These are phyloP conservation scores for Penicillium griseofulvum DNA, from an alignment of 2,329 filamentous ascomycete genomes.

Conservation along the genomic window DNA sequence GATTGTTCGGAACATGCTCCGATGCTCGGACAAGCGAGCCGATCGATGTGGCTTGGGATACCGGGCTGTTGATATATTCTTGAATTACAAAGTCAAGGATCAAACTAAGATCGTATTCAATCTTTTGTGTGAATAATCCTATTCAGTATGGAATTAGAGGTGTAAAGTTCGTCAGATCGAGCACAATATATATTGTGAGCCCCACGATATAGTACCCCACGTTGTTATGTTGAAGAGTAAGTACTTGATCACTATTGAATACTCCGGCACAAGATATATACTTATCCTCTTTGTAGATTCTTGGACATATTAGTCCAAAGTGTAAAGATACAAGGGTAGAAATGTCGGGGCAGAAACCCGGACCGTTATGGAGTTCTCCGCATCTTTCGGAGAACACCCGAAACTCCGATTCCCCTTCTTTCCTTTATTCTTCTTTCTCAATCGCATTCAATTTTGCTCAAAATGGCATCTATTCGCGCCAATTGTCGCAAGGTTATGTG, in stretches of 20 bases:
- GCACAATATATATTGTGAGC: background rate
- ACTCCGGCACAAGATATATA: background rate
- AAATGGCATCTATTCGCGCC: conserved; percentile 48
- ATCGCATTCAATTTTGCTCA: conserved; percentile 34
- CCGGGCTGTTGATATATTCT: background rate
- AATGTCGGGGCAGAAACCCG: conserved; percentile 3
- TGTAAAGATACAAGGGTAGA: conserved; percentile 14
- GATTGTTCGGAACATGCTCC: conserved; percentile 1
- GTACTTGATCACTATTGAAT: no score
- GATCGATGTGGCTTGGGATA: background rate
- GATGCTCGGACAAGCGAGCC: conserved; percentile 2
- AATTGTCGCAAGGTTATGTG: conserved; percentile 76
- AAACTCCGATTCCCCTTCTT: background rate
- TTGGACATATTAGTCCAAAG: background rate
- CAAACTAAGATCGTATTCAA: background rate
- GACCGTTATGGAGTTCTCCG: conserved; percentile 22
- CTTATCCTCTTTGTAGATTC: background rate
- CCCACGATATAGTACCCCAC: background rate
- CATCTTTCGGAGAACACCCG: conserved; percentile 23
- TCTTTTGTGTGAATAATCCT: background rate
- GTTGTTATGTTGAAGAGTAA: background rate
- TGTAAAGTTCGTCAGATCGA: background rate
- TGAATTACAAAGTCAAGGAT: no score
- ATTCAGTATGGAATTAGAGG: background rate
- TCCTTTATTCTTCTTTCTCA: background rate